Evolutionary conservation across 2,329 filamentous ascomycete genomes (phyloP), one percentile per base, ranked within the genome.

Genomic region (Cordyceps fumosorosea): DNA sequence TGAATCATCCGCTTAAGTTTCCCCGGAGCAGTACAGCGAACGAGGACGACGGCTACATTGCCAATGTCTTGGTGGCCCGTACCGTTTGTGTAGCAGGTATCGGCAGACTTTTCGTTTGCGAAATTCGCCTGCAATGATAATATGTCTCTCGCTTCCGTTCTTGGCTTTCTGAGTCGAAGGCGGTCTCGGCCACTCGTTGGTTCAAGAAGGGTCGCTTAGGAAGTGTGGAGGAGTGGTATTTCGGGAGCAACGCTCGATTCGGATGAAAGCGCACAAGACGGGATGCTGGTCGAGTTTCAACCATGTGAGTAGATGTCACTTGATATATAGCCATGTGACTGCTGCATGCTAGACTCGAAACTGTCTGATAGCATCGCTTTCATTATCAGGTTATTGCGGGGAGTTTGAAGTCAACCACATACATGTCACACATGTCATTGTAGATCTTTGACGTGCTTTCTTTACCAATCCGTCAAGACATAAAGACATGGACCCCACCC

Each of bases 311-410:
- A n/a, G 12, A 40, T 29, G 22, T 16, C 55, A 16, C n/a, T 34
- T 24, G 11, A 20, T 47, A 48, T 48, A 57, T 57, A 57, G 47
- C 16, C 29, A 57, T 48, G 55, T 57, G 55, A 42, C 20, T 57
- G 14, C 55, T 47, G 55, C 55, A 57, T 24, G 29, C 55, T 34
- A n/a, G 40, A 56, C 24, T 45, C 37, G 42, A n/a, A 34, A 37
- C n/a, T 26, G 16, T 29, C 32, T 11, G 56, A 51, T 51, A 42
- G 22, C 56, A 20, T 58, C 29, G 10, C 12, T 26, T 37, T 16
- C 3, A 50, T 22, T 48, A 5, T 12, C 10, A 42, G 5, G 20
- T 5, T 20, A n/a, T 20, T 42, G 2, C 6, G 20, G 12, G 20
- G 18, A 58, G 45, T 42, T 16, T 26, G 1, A 44, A 7, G 5